Percentiles rank a stretch among this genome's conserved stretches.
Evolutionary conservation across 371 early-diverging fungal species (phyloP).

Genomic region (Mucor ambiguus): DNA sequence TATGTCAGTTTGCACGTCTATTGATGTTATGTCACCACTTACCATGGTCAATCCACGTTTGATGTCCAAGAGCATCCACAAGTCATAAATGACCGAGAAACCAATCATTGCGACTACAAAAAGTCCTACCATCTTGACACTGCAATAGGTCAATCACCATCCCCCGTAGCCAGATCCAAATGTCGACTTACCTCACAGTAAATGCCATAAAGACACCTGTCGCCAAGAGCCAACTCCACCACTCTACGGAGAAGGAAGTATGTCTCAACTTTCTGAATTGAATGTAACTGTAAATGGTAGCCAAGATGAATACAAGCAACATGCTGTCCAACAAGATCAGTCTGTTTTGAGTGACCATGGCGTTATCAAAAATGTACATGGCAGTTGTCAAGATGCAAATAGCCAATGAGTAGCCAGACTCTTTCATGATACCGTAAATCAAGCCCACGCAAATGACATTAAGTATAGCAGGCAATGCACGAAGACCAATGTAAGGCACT

Average conservation of each 20-base stretch:
- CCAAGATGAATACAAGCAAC: slow-evolving; percentile 86
- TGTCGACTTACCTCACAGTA: slow-evolving; percentile 55
- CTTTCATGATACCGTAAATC: slow-evolving; percentile 84
- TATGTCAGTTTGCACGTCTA: not conserved
- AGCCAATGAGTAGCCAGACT: slow-evolving; percentile 82
- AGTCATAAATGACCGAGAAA: slow-evolving; percentile 81
- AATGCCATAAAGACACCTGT: slow-evolving; percentile 75
- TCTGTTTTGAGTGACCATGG: slow-evolving; percentile 88
- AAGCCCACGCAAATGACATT: slow-evolving; percentile 81
- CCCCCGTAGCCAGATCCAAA: not conserved
- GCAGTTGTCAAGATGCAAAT: slow-evolving; percentile 77
- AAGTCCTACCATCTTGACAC: slow-evolving; percentile 96
- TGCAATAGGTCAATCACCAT: slow-evolving; percentile 23
- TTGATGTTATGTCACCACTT: slow-evolving; percentile 15
- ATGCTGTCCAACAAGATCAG: slow-evolving; percentile 94
- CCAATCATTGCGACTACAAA: slow-evolving; percentile 88
- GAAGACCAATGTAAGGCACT: slow-evolving; percentile 89
- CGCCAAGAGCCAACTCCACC: slow-evolving; percentile 81
- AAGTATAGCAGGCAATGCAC: slow-evolving; percentile 79
- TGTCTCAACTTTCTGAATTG: slow-evolving; percentile 82
- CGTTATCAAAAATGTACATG: slow-evolving; percentile 90
- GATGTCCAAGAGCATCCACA: slow-evolving; percentile 91
- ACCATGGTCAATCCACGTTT: slow-evolving; percentile 76
- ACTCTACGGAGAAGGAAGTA: slow-evolving; percentile 50
- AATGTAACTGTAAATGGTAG: slow-evolving; percentile 83